Evolutionary conservation across 495 filamentous ascomycete species (phyloP).

Genomic region (Tricharina praecox): DNA sequence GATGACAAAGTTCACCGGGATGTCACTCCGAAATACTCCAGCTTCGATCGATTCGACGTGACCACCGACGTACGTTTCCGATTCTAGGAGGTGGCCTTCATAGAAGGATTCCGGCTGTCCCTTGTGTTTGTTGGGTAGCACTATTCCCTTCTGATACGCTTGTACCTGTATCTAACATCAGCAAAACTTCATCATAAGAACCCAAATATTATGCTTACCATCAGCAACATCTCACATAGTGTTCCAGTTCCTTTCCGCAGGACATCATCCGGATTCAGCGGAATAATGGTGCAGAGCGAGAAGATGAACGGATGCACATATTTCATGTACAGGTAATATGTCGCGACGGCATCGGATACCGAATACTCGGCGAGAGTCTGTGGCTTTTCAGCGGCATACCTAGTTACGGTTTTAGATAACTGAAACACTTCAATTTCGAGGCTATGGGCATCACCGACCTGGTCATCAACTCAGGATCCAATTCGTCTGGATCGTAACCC

Average conservation of each 20-base stretch:
- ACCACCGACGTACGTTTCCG: constrained; percentile 93
- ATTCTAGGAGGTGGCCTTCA: constrained; percentile 88
- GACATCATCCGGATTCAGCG: constrained; percentile 80
- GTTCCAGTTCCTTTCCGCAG: constrained; percentile 92
- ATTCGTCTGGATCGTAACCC: constrained; percentile 93
- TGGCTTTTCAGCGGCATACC: constrained; percentile 73
- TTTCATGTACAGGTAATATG: constrained; percentile 99
- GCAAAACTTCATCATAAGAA: constrained; percentile 13
- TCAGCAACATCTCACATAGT: constrained; percentile 94
- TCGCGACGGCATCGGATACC: constrained; percentile 95
- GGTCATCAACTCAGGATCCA: constrained; percentile 97
- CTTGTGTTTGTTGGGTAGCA: constrained; percentile 93
- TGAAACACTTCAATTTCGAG: background rate
- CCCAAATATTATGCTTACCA: constrained; percentile 35
- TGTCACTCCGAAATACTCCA: constrained; percentile 89
- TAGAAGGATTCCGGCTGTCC: constrained; percentile 82
- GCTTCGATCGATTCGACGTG: constrained; percentile 99
- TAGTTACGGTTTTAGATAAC: constrained; percentile 5
- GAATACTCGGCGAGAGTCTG: constrained; percentile 95
- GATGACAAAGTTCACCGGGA: constrained; percentile 78
- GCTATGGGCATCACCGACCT: constrained; percentile 31
- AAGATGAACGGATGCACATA: constrained; percentile 99
- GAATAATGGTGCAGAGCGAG: constrained; percentile 91
- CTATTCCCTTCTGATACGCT: constrained; percentile 79
- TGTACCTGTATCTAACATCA: constrained; percentile 37